Percentiles rank a stretch among this genome's conserved stretches.
Conservation (phyloP, 148 eudicot species). For the Cornus controversa region DNA sequence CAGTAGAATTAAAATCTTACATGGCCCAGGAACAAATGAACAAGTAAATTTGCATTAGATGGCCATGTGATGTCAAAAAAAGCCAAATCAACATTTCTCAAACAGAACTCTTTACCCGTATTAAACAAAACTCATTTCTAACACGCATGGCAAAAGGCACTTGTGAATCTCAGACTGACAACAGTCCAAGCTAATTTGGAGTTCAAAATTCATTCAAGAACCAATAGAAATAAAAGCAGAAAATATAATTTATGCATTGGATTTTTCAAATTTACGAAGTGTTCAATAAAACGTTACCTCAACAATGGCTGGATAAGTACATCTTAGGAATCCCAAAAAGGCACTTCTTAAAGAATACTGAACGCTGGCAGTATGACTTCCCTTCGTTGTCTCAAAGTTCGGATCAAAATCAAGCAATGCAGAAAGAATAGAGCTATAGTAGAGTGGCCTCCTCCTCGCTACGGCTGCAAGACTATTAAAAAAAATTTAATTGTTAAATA, state of each 20-base stretch:
- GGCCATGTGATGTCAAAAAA: background rate
- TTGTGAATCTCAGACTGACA: background rate
- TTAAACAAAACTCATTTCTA: background rate
- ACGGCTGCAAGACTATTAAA: constrained; percentile 76
- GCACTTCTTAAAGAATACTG: constrained; percentile 90
- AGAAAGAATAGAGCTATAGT: constrained; percentile 51
- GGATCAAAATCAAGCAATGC: constrained; percentile 74
- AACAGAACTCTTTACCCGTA: background rate
- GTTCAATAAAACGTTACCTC: constrained; percentile 52
- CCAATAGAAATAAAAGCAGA: background rate
- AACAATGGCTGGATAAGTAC: constrained; percentile 58
- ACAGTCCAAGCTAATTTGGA: background rate
- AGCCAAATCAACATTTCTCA: background rate
- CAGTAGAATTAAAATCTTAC: background rate
- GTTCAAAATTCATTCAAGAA: background rate
- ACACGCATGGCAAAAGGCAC: background rate
- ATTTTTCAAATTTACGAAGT: background rate
- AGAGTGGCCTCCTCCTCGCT: constrained; percentile 73
- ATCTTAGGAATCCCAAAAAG: constrained; percentile 80
- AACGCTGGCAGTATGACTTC: constrained; percentile 70
- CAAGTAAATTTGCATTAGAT: background rate
- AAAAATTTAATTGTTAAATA: constrained; percentile 1
- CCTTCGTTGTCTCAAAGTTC: constrained; percentile 49
- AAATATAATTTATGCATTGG: background rate
- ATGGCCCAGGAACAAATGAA: background rate